phyloP scores from a whole-genome alignment of 1,139 yeast genomes.

The Saccharomyces pastorianus region DNA sequence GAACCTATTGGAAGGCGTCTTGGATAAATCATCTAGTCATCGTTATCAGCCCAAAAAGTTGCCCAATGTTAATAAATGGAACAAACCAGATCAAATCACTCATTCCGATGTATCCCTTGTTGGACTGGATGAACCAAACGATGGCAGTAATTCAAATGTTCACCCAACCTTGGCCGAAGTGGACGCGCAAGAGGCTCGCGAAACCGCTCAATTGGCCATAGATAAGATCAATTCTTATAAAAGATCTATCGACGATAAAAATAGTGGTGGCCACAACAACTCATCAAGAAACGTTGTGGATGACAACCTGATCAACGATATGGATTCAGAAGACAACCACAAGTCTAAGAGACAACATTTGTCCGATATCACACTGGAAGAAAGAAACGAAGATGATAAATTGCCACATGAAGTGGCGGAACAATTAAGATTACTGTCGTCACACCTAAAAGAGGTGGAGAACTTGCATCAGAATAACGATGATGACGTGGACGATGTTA shows the following conservation, averaged over 20 bases:
- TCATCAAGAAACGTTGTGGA: slow-evolving; percentile 1
- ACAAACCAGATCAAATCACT: neutral
- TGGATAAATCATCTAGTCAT: neutral
- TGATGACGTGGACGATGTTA: slow-evolving; percentile 5
- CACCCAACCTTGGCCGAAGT: slow-evolving; percentile 1
- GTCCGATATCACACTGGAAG: slow-evolving; percentile 5
- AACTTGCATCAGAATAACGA: slow-evolving; percentile 11
- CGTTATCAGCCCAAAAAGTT: neutral
- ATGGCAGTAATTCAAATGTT: slow-evolving; percentile 2
- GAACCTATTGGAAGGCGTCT: neutral
- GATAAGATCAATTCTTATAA: neutral
- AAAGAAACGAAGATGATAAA: slow-evolving; percentile 27
- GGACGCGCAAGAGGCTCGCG: neutral
- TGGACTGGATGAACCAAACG: neutral
- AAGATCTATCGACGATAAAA: neutral
- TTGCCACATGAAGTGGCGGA: slow-evolving; percentile 32
- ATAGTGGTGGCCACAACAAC: neutral
- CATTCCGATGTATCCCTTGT: neutral
- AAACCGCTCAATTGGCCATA: neutral
- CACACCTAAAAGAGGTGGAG: slow-evolving; percentile 31
- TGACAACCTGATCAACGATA: slow-evolving; percentile 9
- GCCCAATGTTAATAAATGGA: neutral
- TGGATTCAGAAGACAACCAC: slow-evolving; percentile 9
- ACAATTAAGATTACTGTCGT: slow-evolving; percentile 28
- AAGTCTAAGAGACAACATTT: neutral